Conservation (phyloP, 2,329 filamentous ascomycete genomes). For the Fusarium austroafricanum region DNA sequence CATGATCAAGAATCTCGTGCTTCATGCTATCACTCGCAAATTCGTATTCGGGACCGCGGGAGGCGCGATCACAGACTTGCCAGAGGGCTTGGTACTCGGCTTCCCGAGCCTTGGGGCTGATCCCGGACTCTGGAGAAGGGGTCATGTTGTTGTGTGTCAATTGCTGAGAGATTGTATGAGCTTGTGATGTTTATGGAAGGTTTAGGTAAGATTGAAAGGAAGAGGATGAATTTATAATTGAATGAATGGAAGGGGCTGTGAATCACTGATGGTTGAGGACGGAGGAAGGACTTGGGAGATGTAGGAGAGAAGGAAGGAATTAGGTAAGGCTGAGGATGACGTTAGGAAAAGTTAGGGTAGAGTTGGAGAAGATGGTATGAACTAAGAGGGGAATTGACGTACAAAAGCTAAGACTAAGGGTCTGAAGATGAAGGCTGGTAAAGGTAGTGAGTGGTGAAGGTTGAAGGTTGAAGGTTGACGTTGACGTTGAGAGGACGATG, state of each 20-base stretch:
- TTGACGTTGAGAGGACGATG: not conserved
- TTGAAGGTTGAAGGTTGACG: not conserved
- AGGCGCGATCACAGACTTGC: conserved; percentile 39
- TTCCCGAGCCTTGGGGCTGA: conserved; percentile 15
- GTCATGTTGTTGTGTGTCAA: not conserved
- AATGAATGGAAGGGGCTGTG: not conserved
- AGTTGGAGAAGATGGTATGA: not conserved
- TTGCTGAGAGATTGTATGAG: not conserved
- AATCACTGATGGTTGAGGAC: not conserved
- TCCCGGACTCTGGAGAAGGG: not conserved
- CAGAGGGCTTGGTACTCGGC: conserved; percentile 46
- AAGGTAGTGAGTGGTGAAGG: no score
- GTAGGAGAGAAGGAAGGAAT: not conserved
- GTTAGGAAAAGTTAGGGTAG: not conserved
- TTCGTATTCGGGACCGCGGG: conserved; percentile 26
- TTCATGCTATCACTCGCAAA: not conserved
- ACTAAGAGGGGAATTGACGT: not conserved
- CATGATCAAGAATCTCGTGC: conserved; percentile 16
- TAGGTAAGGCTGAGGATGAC: not conserved
- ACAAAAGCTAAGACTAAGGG: not conserved
- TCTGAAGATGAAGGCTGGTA: rapidly evolving
- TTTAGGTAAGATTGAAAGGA: not conserved
- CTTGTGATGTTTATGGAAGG: not conserved
- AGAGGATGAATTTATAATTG: not conserved
- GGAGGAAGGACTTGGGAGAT: no score